phyloP scores from a whole-genome alignment of 1,139 yeast species.

The Dujonia santamariae region DNA sequence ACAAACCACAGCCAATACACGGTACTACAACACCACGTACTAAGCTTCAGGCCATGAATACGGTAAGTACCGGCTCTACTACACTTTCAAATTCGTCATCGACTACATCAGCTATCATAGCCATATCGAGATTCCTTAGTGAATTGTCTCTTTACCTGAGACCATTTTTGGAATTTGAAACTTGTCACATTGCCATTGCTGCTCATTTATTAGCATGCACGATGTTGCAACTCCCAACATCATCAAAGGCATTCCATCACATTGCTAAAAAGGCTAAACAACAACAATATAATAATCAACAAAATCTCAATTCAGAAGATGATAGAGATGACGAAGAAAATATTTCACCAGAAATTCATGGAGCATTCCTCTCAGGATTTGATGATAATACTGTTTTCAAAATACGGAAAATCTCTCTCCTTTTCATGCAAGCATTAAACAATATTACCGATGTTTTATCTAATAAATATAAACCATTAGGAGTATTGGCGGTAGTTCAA shows the following conservation, averaged over 20 bases:
- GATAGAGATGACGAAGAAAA: conserved; percentile 27
- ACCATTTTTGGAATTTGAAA: conserved; percentile 56
- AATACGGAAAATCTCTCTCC: conserved; percentile 42
- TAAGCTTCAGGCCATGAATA: too few relatives aligned
- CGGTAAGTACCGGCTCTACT: background rate
- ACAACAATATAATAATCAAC: conserved; percentile 15
- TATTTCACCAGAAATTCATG: conserved; percentile 38
- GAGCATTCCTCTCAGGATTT: conserved; percentile 54
- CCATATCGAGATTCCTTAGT: conserved; percentile 65
- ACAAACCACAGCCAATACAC: conserved; percentile 2
- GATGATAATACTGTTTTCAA: conserved; percentile 37
- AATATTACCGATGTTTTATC: conserved; percentile 54
- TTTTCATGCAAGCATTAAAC: conserved; percentile 44
- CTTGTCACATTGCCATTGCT: conserved; percentile 65
- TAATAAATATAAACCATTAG: conserved; percentile 48
- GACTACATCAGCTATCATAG: conserved; percentile 48
- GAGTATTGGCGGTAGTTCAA: conserved; percentile 38
- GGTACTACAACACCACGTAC: background rate
- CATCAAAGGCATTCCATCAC: conserved; percentile 26
- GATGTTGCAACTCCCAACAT: conserved; percentile 48
- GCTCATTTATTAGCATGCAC: conserved; percentile 73
- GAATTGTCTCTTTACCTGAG: conserved; percentile 76
- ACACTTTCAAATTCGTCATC: conserved; percentile 13
- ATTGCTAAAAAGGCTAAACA: conserved; percentile 17
- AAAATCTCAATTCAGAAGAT: conserved; percentile 3